phyloP scores from a whole-genome alignment of 352 stramenopile species.

The Blastocystis sp. region DNA sequence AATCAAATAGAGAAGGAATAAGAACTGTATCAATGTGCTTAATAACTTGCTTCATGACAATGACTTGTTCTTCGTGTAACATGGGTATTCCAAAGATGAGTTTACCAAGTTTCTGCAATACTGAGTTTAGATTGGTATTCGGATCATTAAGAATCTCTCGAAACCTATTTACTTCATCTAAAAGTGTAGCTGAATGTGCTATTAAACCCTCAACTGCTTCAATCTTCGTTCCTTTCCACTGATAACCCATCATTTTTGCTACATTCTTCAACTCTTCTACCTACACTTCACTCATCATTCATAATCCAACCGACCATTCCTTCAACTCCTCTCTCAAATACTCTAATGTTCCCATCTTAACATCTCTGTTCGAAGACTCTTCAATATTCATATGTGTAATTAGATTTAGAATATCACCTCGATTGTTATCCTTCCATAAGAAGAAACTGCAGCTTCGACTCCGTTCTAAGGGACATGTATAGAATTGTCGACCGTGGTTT shows the following conservation, averaged over 20 bases:
- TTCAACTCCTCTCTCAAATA: neutral
- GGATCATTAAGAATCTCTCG: neutral
- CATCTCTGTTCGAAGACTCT: neutral
- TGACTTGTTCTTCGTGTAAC: neutral
- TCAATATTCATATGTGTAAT: neutral
- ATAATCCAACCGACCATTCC: neutral
- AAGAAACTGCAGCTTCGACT: conserved; percentile 24
- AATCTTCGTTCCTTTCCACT: neutral
- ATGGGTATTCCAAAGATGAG: neutral
- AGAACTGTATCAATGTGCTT: neutral
- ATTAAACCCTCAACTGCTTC: neutral
- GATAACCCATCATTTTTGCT: neutral
- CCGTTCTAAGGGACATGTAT: neutral
- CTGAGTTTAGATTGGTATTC: neutral
- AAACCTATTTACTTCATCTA: neutral
- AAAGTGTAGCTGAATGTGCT: neutral
- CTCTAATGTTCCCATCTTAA: neutral
- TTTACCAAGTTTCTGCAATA: neutral
- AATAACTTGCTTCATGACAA: neutral
- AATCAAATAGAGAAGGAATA: neutral
- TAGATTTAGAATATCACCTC: conserved; percentile 10
- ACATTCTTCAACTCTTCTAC: conserved; percentile 42
- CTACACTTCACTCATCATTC: neutral
- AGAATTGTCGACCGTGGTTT: conserved; percentile 48
- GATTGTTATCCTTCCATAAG: conserved; percentile 40